Conservation (phyloP, 2,329 filamentous ascomycete genomes). For the Diplocarpon mali region DNA sequence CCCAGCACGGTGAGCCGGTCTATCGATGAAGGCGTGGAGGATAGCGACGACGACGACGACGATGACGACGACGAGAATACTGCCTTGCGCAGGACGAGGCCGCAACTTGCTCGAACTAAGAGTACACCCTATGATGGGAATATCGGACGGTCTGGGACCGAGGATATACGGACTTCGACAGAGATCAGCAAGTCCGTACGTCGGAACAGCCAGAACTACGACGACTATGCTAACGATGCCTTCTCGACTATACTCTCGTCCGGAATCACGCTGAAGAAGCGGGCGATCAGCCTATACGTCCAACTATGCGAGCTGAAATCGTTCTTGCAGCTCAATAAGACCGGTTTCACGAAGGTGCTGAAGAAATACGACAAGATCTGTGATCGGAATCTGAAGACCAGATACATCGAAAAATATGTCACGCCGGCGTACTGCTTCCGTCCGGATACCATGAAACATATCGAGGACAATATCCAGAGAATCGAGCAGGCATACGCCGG, state of each 20-base stretch:
- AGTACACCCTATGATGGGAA: constrained; percentile 20
- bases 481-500: constrained; percentile 75
- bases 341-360: constrained; percentile 88
- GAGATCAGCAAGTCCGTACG: constrained; percentile 49
- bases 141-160: constrained; percentile 20
- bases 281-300: constrained; percentile 78
- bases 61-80: constrained; percentile 54
- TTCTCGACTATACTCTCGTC: constrained; percentile 56
- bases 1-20: constrained; percentile 34
- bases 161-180: constrained; percentile 51
- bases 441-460: constrained; percentile 53
- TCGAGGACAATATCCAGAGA: constrained; percentile 61
- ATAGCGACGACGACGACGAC: constrained; percentile 56
- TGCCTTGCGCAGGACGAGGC: constrained; percentile 29
- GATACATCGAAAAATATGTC: constrained; percentile 66
- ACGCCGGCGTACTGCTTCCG: constrained; percentile 74
- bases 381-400: constrained; percentile 65
- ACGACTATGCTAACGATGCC: constrained; percentile 69
- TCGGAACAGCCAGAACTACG: constrained; percentile 54
- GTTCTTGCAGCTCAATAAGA: constrained; percentile 91
- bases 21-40: constrained; percentile 46
- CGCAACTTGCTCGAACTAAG: constrained; percentile 26
- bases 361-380: constrained; percentile 99
- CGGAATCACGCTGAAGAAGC: constrained; percentile 84
- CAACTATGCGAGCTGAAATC: constrained; percentile 92